These are phyloP conservation scores for Starmerella potacharoeniae DNA, from an alignment of 805 yeast species.

Conservation along the genomic window DNA sequence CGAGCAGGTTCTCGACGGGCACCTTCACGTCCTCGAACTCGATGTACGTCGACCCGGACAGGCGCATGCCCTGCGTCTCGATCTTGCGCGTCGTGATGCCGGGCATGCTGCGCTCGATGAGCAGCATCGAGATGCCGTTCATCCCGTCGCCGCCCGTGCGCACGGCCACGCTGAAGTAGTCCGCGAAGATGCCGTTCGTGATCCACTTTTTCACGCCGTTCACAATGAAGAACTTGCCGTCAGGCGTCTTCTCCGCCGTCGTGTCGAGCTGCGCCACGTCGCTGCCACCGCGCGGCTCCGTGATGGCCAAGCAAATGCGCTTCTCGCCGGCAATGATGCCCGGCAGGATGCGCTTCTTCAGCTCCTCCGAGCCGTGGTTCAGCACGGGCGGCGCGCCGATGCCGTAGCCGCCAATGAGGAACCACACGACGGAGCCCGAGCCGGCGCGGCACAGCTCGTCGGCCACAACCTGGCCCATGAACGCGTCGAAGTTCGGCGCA, in stretches of 20 bases:
- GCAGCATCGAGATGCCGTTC: constrained; percentile 34
- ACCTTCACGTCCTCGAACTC: constrained; percentile 38
- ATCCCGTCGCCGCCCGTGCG: constrained; percentile 35
- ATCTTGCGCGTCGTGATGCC: constrained; percentile 32
- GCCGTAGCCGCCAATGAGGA: constrained; percentile 33
- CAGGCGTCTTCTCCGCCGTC: constrained; percentile 32
- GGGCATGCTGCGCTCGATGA: constrained; percentile 32
- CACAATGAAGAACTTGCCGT: constrained; percentile 34
- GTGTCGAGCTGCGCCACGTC: constrained; percentile 36
- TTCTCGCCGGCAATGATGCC: constrained; percentile 31
- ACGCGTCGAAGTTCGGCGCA: constrained; percentile 31
- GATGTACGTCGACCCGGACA: constrained; percentile 33
- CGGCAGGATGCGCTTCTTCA: constrained; percentile 31
- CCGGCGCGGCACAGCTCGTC: constrained; percentile 35
- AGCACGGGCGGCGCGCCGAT: constrained; percentile 35
- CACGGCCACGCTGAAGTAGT: constrained; percentile 36
- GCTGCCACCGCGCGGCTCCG: constrained; percentile 37
- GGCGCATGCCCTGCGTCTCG: constrained; percentile 34
- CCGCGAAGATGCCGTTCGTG: constrained; percentile 36
- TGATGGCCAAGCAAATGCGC: constrained; percentile 34
- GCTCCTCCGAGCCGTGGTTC: constrained; percentile 26
- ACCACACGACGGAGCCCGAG: constrained; percentile 35
- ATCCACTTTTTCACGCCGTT: constrained; percentile 38
- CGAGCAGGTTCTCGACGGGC: constrained; percentile 35
- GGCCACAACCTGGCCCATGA: constrained; percentile 30